phyloP scores from a whole-genome alignment of 352 stramenopile species.

The Phytopythium aichiense region DNA sequence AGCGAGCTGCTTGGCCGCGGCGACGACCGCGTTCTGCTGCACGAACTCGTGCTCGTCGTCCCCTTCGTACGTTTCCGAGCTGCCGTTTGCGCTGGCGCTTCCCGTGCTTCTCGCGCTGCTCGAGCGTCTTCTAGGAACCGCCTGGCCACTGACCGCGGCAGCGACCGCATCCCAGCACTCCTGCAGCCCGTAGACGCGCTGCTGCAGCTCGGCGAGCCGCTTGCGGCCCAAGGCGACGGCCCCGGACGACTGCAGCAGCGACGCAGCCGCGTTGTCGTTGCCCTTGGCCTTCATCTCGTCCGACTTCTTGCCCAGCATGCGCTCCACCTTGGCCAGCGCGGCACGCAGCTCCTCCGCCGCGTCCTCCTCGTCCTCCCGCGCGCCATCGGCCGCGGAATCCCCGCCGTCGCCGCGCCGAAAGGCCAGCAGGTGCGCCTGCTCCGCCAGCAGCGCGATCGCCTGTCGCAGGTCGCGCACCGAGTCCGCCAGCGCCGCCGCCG shows the following conservation, averaged over 20 bases:
- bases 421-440: conserved; percentile 48
- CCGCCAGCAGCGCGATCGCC: conserved; percentile 42
- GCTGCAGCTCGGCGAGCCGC: conserved; percentile 45
- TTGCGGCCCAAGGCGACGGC: conserved; percentile 30
- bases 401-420: conserved; percentile 17
- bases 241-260: conserved; percentile 49
- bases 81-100: neutral
- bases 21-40: conserved; percentile 10
- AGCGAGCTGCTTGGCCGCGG: conserved; percentile 13
- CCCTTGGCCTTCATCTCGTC: conserved; percentile 72
- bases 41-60: conserved; percentile 12
- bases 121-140: neutral
- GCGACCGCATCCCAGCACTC: conserved; percentile 23
- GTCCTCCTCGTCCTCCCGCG: conserved; percentile 13
- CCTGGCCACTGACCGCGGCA: neutral
- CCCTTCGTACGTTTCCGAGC: neutral
- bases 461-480: conserved; percentile 57
- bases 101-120: conserved; percentile 4
- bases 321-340: conserved; percentile 38
- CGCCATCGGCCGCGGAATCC: too few species aligned
- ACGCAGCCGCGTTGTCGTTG: conserved; percentile 46
- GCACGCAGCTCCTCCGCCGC: conserved; percentile 30
- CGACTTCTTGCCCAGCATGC: conserved; percentile 66
- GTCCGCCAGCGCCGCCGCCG: conserved; percentile 35
- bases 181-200: conserved; percentile 37